Base-by-base conservation (phyloP, 1,284 basidiomycete genomes). In the Malassezia nana region DNA sequence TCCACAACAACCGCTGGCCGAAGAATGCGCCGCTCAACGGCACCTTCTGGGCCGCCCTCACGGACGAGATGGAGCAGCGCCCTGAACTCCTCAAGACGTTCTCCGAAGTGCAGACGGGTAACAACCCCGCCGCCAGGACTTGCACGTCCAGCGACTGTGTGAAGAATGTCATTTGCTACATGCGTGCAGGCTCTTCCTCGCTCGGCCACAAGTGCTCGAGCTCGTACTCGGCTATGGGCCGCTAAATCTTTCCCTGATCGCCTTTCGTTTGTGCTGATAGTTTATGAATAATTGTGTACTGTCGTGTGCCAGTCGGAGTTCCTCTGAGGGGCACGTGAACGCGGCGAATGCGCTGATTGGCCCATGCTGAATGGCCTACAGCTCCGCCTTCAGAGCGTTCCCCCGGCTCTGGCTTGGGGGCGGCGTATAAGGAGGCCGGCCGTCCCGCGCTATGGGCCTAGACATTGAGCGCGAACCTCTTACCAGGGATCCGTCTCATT, bases 11-110 rank as follows among this genome's bases (percentile, higher is more conserved):
- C 7, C 40, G 54, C 10, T 88, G 86, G 86, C 78, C 79, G 5
- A 65, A 74, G 6, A 77, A 78, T 44, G 84, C 85, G 57, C 85
- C 86, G 0, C 73, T 88, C 53, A 88, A 88, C 63, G 84, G 83
- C 15, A 86, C 86, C 7, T 88, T 84, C 81, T 88, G 85, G 85
- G 84, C 86, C 63, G 79, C 75, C 24, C 81, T 87, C 38, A 87
- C 86, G 3, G 52, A 55, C 40, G 52, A 55, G 47, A 86, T 87
- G 85, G 77, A 79, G 60, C 69, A 74, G 4, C 77, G 86, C 58
- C 68, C 78, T 2, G 77, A 78, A 24, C 76, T 87, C 4, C 79
- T 86, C 3, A 58, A 84, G 80, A 77, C 75, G 18, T 87, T 86
- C 76, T 84, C 81, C 54, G 79, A 77, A 0, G 79, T 82, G 64